These are phyloP conservation scores for Leishmania lainsoni DNA, from an alignment of 208 protist species.

Conservation along the genomic window DNA sequence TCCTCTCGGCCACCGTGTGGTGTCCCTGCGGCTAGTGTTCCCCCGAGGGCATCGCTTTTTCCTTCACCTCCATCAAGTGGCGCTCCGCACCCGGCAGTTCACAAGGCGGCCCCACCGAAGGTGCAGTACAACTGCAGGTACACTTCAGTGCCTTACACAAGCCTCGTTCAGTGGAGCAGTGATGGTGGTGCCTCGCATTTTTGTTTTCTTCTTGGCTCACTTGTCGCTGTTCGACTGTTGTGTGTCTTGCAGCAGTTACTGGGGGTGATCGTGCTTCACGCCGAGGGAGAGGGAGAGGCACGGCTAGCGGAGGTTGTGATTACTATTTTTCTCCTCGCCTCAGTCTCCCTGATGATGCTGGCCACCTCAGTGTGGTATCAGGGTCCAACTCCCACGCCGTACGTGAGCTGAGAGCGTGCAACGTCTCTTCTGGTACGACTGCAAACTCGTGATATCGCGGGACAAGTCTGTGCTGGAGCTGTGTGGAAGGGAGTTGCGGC, in stretches of 20 bases:
- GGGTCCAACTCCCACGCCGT: neutral
- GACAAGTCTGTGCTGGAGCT: neutral
- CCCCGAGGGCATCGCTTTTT: neutral
- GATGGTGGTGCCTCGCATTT: neutral
- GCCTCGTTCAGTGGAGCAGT: slow-evolving; percentile 12
- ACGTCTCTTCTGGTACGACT: neutral
- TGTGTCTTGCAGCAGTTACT: neutral
- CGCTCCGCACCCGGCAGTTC: neutral
- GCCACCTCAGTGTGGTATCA: neutral
- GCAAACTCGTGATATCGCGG: neutral
- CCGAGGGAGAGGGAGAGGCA: neutral
- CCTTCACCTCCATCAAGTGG: neutral
- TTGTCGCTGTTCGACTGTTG: neutral
- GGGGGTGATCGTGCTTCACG: neutral
- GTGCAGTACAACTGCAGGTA: slow-evolving; percentile 33
- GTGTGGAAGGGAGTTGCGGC: neutral
- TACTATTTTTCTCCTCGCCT: neutral
- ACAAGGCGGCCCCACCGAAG: neutral
- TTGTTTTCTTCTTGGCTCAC: neutral
- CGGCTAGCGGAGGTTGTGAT: neutral
- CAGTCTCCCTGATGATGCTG: neutral
- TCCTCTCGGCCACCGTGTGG: neutral
- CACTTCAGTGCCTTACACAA: slow-evolving; percentile 25
- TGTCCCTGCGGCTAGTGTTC: neutral
- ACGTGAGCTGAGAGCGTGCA: neutral